Percentiles rank a stretch among this genome's conserved stretches.
phyloP scores from a whole-genome alignment of 345 rosid genomes.

The Boechera divaricarpa region DNA sequence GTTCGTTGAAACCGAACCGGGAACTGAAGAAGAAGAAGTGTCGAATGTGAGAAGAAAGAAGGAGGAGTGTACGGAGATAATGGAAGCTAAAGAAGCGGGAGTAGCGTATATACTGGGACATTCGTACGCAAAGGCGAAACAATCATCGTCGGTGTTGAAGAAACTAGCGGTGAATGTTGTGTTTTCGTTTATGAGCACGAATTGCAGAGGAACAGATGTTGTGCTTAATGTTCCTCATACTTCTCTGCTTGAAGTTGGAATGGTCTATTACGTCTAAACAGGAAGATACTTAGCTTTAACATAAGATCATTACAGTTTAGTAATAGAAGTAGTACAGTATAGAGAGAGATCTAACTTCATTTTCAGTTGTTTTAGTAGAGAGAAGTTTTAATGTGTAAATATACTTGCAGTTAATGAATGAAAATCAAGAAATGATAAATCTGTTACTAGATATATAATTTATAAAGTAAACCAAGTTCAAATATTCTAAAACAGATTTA shows the following conservation, averaged over 20 bases:
- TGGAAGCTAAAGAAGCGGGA: conserved; percentile 75
- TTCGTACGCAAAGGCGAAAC: conserved; percentile 67
- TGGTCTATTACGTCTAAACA: conserved; percentile 65
- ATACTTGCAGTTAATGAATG: conserved; percentile 22
- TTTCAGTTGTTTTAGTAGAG: background rate
- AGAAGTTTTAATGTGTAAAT: conserved; percentile 36
- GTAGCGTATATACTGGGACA: conserved; percentile 72
- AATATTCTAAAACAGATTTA: conserved; percentile 11
- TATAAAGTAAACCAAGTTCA: conserved; percentile 4
- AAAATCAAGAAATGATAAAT: conserved; percentile 15
- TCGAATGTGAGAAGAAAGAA: conserved; percentile 17
- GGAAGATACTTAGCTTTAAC: background rate
- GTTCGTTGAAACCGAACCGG: conserved; percentile 55
- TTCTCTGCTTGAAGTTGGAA: conserved; percentile 78
- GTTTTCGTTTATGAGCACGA: conserved; percentile 71
- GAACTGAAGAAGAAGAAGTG: conserved; percentile 17
- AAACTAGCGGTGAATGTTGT: conserved; percentile 62
- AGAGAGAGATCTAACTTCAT: conserved; percentile 25
- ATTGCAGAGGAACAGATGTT: conserved; percentile 70
- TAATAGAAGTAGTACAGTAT: background rate
- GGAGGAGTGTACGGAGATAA: conserved; percentile 52
- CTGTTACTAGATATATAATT: background rate
- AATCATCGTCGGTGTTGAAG: conserved; percentile 66
- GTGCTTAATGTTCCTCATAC: conserved; percentile 71
- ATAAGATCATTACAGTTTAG: conserved; percentile 25